phyloP scores from a whole-genome alignment of 306 rosid species.

The Vigna trinervia region DNA sequence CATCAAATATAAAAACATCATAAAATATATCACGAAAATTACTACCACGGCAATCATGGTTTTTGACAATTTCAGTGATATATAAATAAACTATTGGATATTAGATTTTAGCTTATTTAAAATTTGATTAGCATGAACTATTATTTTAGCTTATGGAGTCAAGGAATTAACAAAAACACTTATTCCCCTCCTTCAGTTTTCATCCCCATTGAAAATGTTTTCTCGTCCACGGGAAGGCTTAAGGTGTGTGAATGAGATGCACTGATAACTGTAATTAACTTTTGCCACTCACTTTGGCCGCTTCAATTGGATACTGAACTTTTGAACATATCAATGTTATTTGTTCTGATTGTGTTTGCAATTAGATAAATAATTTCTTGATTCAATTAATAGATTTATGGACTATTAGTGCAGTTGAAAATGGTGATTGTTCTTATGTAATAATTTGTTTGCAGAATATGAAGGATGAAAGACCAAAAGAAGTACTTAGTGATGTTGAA shows the following conservation, averaged over 20 bases:
- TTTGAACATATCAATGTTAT: not conserved
- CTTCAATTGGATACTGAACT: not conserved
- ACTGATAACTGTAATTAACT: not conserved
- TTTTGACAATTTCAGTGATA: no score
- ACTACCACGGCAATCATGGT: no score
- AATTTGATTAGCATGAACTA: not conserved
- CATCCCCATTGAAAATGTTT: constrained; percentile 70
- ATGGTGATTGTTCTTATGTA: not conserved
- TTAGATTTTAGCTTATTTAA: constrained; percentile 33
- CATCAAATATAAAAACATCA: no score
- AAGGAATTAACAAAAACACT: constrained; percentile 52
- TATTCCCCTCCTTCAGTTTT: constrained; percentile 63
- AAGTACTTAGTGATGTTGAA: constrained; percentile 49
- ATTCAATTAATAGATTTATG: not conserved
- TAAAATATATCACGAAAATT: no score
- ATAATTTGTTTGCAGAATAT: constrained; percentile 36
- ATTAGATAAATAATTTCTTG: not conserved
- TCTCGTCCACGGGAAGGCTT: constrained; percentile 45
- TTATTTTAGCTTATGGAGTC: constrained; percentile 45
- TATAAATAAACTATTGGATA: not conserved
- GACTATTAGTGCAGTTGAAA: not conserved
- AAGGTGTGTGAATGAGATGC: constrained; percentile 45
- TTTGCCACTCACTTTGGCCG: no score
- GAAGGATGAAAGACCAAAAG: constrained; percentile 50
- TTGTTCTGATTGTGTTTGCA: not conserved